Percentiles rank a stretch among this genome's conserved stretches.
phyloP scores from a whole-genome alignment of 2,329 filamentous ascomycete species.

The Tolypocladium paradoxum region DNA sequence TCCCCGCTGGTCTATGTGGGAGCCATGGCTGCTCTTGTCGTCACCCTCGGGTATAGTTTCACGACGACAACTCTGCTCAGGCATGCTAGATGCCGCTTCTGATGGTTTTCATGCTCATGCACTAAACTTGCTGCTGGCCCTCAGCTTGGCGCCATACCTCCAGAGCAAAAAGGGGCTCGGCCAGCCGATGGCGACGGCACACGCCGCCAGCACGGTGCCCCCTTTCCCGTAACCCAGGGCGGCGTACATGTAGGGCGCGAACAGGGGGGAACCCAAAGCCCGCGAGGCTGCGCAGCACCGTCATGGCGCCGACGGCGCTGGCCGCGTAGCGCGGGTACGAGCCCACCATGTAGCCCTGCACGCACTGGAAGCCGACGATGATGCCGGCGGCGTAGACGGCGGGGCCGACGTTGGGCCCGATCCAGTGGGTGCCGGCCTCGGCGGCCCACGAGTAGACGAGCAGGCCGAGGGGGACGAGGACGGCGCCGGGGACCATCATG shows the following conservation, averaged over 20 bases:
- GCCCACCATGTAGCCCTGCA: conserved; percentile 37
- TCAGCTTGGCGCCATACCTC: conserved; percentile 29
- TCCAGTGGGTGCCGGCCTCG: conserved; percentile 31
- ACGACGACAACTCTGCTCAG: no score
- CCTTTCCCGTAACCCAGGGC: conserved; percentile 30
- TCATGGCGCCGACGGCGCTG: conserved; percentile 31
- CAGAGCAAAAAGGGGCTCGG: conserved; percentile 33
- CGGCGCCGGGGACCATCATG: conserved; percentile 28
- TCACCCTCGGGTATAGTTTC: no score
- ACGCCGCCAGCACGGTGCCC: conserved; percentile 29
- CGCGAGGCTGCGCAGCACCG: conserved; percentile 34
- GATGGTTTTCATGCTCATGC: background rate
- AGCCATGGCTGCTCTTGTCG: no score
- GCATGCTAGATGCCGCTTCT: background rate
- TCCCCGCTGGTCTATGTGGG: no score
- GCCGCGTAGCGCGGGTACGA: conserved; percentile 34
- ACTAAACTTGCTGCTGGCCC: conserved; percentile 17
- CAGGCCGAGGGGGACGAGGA: conserved; percentile 31
- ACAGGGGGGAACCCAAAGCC: conserved; percentile 43
- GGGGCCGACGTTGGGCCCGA: conserved; percentile 33
- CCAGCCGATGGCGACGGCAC: conserved; percentile 28
- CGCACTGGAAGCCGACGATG: conserved; percentile 32
- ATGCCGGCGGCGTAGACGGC: conserved; percentile 25
- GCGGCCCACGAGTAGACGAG: conserved; percentile 36
- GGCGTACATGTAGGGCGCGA: conserved; percentile 34